Conservation (phyloP, 768 basidiomycete species). For the Plicaturopsis crispa region DNA sequence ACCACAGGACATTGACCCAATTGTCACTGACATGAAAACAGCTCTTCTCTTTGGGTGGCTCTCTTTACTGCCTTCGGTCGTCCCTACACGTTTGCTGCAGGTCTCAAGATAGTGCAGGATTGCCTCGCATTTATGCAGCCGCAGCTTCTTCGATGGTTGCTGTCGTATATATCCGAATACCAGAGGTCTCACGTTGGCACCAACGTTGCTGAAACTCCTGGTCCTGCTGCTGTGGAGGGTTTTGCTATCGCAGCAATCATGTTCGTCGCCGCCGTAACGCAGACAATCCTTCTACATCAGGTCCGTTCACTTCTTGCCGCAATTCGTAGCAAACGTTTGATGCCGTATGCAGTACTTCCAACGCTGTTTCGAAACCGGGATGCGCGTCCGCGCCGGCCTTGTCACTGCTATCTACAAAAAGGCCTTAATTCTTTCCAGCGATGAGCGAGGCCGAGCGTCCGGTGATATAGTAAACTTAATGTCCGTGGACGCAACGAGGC, state of each 20-base stretch:
- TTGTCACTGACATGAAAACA: conserved; percentile 15
- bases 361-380: conserved; percentile 74
- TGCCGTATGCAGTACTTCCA: conserved; percentile 88
- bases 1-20: not conserved
- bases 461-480: conserved; percentile 95
- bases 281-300: conserved; percentile 78
- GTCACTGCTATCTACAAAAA: conserved; percentile 84
- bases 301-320: conserved; percentile 23
- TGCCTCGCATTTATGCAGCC: conserved; percentile 80
- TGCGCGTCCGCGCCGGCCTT: conserved; percentile 90
- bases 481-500: conserved; percentile 75
- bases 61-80: conserved; percentile 74
- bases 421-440: conserved; percentile 77
- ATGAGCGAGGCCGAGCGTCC: conserved; percentile 71
- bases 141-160: conserved; percentile 70
- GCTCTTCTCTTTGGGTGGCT: conserved; percentile 63
- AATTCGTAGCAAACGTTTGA: conserved; percentile 1
- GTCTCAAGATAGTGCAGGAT: conserved; percentile 77
- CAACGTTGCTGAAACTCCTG: conserved; percentile 9
- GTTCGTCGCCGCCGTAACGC: conserved; percentile 73
- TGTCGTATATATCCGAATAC: conserved; percentile 78
- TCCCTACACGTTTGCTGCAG: conserved; percentile 55
- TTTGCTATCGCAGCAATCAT: conserved; percentile 71
- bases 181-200: conserved; percentile 39
- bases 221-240: conserved; percentile 48